Conservation (phyloP, 345 rosid genomes). For the Corchorus olitorius region DNA sequence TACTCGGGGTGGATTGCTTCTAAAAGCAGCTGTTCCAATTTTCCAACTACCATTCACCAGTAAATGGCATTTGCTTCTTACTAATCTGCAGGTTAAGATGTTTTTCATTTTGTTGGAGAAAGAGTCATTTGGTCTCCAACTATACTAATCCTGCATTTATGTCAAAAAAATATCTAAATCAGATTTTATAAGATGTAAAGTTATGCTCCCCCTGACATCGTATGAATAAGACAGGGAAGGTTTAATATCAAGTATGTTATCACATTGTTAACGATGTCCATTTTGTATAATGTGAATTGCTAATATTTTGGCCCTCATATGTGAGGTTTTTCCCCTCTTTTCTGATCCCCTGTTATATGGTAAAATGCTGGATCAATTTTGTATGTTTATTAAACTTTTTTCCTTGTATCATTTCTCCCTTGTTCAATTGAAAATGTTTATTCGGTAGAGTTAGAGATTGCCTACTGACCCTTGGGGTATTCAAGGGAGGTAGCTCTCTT, state of each 20-base stretch:
- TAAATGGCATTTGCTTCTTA: too few relatives aligned
- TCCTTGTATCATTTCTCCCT: neutral
- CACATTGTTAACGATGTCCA: neutral
- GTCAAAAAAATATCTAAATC: too few relatives aligned
- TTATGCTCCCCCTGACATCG: too few relatives aligned
- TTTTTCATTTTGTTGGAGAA: too few relatives aligned
- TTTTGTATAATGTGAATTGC: constrained; percentile 10
- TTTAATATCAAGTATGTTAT: too few relatives aligned
- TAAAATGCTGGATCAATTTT: neutral
- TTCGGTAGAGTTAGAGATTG: neutral
- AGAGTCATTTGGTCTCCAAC: too few relatives aligned
- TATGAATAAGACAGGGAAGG: too few relatives aligned
- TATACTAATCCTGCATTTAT: too few relatives aligned
- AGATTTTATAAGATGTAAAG: too few relatives aligned
- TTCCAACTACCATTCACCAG: too few relatives aligned
- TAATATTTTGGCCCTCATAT: neutral
- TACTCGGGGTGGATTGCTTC: neutral
- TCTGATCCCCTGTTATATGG: neutral
- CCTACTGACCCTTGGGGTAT: neutral
- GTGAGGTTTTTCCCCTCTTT: neutral
- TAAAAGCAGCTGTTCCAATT: neutral
- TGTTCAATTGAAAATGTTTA: neutral
- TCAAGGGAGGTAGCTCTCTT: neutral
- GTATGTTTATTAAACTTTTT: neutral
- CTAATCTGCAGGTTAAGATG: too few relatives aligned